A percentile compares a stretch with the other conserved stretches of the same genome.
Evolutionary conservation across 1,284 basidiomycete genomes (phyloP).

Genomic region (Ceratobasidium sp.): DNA sequence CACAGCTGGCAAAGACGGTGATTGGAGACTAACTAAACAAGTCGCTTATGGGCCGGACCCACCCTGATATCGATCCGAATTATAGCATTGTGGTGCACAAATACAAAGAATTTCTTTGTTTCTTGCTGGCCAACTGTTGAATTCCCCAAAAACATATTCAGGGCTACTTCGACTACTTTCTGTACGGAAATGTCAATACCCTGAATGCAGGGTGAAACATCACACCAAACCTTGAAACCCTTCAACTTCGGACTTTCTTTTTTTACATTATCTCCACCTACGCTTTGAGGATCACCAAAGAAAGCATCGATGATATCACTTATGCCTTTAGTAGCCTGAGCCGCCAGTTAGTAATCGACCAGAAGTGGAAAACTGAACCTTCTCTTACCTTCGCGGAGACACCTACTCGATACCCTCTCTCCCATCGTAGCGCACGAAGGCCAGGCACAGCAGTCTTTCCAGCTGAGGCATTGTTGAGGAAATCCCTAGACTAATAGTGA

Average conservation of each 20-base stretch:
- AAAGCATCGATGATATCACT: constrained; percentile 39
- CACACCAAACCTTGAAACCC: constrained; percentile 38
- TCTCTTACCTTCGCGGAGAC: not conserved
- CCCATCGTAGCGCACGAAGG: constrained; percentile 38
- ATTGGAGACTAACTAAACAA: not conserved
- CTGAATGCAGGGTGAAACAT: not conserved
- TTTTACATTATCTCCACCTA: not conserved
- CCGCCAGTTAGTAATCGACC: not conserved
- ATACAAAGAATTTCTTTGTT: constrained; percentile 47
- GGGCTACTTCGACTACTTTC: constrained; percentile 13
- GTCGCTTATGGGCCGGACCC: not conserved
- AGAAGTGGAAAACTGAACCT: not conserved
- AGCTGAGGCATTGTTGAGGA: constrained; percentile 9
- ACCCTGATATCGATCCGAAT: constrained; percentile 48
- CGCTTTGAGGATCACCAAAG: constrained; percentile 11
- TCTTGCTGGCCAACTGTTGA: constrained; percentile 42
- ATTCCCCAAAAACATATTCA: constrained; percentile 45
- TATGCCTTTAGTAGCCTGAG: constrained; percentile 35
- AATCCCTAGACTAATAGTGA: constrained; percentile 9
- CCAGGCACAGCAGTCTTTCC: constrained; percentile 34
- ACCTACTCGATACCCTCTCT: constrained; percentile 34
- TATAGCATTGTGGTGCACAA: constrained; percentile 48
- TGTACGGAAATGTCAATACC: not conserved
- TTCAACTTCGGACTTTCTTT: constrained; percentile 1
- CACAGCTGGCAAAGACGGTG: constrained; percentile 31